These are phyloP conservation scores for Blastomyces silverae DNA, from an alignment of 2,329 filamentous ascomycete genomes.

Conservation along the genomic window DNA sequence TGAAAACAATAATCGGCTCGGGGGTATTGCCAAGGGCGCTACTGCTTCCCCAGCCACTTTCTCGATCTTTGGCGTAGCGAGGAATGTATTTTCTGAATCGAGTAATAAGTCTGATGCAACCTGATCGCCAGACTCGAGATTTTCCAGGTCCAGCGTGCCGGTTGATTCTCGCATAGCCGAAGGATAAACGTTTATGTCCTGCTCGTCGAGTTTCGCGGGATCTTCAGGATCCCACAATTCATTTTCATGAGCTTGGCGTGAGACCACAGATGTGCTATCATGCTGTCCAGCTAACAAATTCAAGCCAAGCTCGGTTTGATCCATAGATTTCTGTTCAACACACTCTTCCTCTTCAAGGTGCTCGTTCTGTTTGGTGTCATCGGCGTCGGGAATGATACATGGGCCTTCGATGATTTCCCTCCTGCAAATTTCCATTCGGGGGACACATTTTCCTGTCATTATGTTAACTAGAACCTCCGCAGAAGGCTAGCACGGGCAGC, in stretches of 20 bases:
- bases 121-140: background rate
- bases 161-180: background rate
- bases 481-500: background rate
- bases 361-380: background rate
- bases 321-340: background rate
- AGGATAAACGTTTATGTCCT: background rate
- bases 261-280: background rate
- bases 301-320: background rate
- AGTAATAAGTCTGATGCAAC: background rate
- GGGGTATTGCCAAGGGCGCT: conserved; percentile 32
- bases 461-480: background rate
- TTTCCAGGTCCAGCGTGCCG: background rate
- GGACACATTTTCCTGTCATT: conserved; percentile 1
- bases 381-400: background rate
- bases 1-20: conserved; percentile 30
- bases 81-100: background rate
- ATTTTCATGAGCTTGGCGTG: background rate
- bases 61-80: conserved; percentile 23
- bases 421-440: background rate
- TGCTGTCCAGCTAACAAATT: background rate
- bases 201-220: background rate
- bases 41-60: conserved; percentile 28
- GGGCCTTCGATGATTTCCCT: background rate
- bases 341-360: background rate
- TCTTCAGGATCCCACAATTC: background rate